These are phyloP conservation scores for Acaromyces ingoldii DNA, from an alignment of 1,284 basidiomycete species.

Conservation along the genomic window DNA sequence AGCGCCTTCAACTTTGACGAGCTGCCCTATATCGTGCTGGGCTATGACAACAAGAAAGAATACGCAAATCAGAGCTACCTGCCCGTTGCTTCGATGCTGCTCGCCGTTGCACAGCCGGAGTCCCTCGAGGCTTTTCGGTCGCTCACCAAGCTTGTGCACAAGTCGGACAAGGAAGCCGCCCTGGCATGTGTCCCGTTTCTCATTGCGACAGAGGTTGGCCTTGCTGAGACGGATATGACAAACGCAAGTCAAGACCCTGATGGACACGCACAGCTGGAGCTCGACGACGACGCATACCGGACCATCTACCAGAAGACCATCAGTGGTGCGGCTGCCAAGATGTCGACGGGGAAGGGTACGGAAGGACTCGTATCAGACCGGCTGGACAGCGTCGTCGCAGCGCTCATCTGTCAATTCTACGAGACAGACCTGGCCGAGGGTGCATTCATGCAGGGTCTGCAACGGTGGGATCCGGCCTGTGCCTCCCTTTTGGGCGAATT, in stretches of 20 bases:
- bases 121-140: constrained; percentile 59
- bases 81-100: constrained; percentile 24
- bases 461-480: neutral
- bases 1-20: constrained; percentile 59
- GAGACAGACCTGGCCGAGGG: neutral
- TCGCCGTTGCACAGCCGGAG: constrained; percentile 22
- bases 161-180: constrained; percentile 58
- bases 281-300: no score
- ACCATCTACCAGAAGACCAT: no score
- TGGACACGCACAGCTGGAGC: no score
- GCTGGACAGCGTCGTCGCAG: neutral
- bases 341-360: neutral
- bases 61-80: constrained; percentile 18
- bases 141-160: constrained; percentile 65
- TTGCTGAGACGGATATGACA: no score
- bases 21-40: constrained; percentile 67
- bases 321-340: no score
- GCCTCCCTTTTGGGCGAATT: neutral
- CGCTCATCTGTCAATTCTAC: neutral
- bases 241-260: neutral
- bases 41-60: constrained; percentile 60
- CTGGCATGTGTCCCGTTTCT: constrained; percentile 67
- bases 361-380: neutral
- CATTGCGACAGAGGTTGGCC: constrained; percentile 62
- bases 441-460: neutral